Evolutionary conservation across 495 filamentous ascomycete genomes (phyloP).

Genomic region (Daldinia grandis): DNA sequence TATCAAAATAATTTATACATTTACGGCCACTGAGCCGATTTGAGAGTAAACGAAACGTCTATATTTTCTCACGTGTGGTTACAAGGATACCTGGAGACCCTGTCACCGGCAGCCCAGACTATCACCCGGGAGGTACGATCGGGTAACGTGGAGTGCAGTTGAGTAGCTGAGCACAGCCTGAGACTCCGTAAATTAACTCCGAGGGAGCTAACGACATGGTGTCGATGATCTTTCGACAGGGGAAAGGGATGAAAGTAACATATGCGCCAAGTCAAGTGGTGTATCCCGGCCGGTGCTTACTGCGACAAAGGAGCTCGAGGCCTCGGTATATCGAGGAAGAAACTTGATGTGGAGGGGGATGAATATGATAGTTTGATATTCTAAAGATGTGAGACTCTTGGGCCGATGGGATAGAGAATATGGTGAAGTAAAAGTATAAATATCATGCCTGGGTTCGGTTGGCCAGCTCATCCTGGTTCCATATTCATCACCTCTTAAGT

Average conservation of each 20-base stretch:
- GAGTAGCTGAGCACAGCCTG: background rate
- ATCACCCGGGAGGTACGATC: background rate
- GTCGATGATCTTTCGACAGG: constrained; percentile 22
- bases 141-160: background rate
- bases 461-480: background rate
- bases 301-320: constrained; percentile 23
- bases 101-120: background rate
- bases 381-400: background rate
- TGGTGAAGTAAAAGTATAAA: constrained; percentile 15
- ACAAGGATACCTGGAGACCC: background rate
- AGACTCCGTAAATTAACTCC: constrained; percentile 5
- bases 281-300: constrained; percentile 34
- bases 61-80: background rate
- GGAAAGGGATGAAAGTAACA: constrained; percentile 25
- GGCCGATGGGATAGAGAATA: background rate
- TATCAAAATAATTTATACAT: background rate
- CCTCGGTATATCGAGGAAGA: background rate
- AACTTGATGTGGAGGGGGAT: background rate
- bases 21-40: background rate
- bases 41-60: background rate
- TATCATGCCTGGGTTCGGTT: constrained; percentile 8
- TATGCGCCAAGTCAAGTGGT: constrained; percentile 45
- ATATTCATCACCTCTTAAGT: background rate
- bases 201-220: constrained; percentile 3
- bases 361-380: background rate